Evolutionary conservation across 805 yeast species (phyloP), one percentile per base, ranked within the genome.

Genomic region (Helenozyma baotianmanensis): DNA sequence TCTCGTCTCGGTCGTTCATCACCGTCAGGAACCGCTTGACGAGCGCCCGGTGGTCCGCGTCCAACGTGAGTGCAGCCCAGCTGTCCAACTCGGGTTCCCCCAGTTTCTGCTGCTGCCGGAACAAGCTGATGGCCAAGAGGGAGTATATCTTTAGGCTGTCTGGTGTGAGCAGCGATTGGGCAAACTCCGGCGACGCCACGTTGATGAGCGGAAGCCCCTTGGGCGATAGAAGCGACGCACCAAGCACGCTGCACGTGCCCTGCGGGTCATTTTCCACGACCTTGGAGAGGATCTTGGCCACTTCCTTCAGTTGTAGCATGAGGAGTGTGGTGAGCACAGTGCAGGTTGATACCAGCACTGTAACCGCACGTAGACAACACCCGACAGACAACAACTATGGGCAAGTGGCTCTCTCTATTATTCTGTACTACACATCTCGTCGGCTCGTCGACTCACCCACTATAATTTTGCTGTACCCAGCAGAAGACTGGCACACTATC

Each of bases 281-380:
- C 39, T 63, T 66, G 14, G 58, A 42, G 33, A 67, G 44, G 14
- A 65, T 50, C 27, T 53, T 46, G 22, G 66, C 46, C 25, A 67
- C 62, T 33, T 61, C 61, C 32, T 54, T 60, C 45, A 53, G 64
- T 39, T 65, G 69, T 24, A 67, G 55, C 72, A 67, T 66, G 10
- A 9, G 7, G 21, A 6, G 18, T 30, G 29, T 21, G 25, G 5
- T 15, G 16, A 19, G 30, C 30, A 16, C 9, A 14, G 12, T 18
- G n/a, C 14, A 14, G 23, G 29, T 14, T 9, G 29, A 5, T 10
- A n/a, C 21, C n/a, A n/a, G n/a, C n/a, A n/a, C n/a, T n/a, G n/a
- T n/a, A n/a, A n/a, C n/a, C n/a, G n/a, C n/a, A n/a, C n/a, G n/a
- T 9, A 18, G 9, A 18, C 21, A 6, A 18, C 6, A 18, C 6